Conservation (phyloP, 306 rosid species). For the Quercus gilva region DNA sequence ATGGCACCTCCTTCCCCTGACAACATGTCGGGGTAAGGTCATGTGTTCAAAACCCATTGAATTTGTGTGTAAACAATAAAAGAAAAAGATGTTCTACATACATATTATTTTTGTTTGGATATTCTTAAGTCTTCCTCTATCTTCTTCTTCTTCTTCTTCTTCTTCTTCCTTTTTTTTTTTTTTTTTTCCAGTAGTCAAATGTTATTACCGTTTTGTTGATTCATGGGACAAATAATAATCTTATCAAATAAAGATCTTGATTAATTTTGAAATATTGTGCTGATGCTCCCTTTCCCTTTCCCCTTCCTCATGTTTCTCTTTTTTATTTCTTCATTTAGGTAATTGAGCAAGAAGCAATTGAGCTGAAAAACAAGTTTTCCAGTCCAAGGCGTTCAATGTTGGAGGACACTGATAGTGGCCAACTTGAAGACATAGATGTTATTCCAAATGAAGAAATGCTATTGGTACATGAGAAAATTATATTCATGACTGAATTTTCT, state of each 20-base stretch:
- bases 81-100: not conserved
- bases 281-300: not conserved
- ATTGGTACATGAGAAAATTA: slow-evolving; percentile 52
- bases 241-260: not conserved
- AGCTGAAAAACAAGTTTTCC: slow-evolving; percentile 77
- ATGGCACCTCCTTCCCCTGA: too few species aligned
- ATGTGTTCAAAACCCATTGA: too few species aligned
- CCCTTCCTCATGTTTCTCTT: not conserved
- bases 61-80: too few species aligned
- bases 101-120: not conserved
- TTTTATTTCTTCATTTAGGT: slow-evolving; percentile 32
- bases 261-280: not conserved
- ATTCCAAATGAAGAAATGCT: slow-evolving; percentile 96
- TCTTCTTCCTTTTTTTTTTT: too few species aligned
- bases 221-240: not conserved
- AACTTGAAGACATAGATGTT: slow-evolving; percentile 93
- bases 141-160: too few species aligned
- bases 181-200: not conserved
- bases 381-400: slow-evolving; percentile 76
- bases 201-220: not conserved
- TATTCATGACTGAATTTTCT: slow-evolving; percentile 1
- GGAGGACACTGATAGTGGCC: slow-evolving; percentile 85
- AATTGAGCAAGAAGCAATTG: slow-evolving; percentile 84
- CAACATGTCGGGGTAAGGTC: too few species aligned
- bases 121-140: not conserved